phyloP scores from a whole-genome alignment of 1,284 basidiomycete species.

The Cutaneotrichosporon daszewskae region DNA sequence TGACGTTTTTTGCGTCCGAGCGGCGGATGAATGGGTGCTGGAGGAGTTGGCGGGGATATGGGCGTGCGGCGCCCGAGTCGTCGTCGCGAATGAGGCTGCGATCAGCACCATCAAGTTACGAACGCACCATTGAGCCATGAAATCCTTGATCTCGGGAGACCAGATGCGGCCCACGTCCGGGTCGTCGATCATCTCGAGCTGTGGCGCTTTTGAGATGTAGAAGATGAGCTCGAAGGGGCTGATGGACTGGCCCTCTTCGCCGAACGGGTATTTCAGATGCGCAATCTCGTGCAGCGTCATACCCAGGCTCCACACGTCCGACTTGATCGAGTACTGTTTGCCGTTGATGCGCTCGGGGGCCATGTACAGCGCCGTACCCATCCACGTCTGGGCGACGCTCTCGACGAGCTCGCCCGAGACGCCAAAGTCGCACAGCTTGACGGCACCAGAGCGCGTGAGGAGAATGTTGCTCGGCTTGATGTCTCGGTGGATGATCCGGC shows the following conservation, averaged over 20 bases:
- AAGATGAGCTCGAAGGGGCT: constrained; percentile 90
- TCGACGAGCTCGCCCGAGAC: constrained; percentile 92
- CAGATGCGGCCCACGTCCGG: constrained; percentile 56
- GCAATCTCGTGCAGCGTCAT: constrained; percentile 93
- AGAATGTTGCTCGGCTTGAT: constrained; percentile 97
- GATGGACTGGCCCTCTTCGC: constrained; percentile 65
- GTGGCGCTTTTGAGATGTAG: constrained; percentile 82
- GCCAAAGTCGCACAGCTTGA: constrained; percentile 94
- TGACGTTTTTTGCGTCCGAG: constrained; percentile 73
- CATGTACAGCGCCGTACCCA: constrained; percentile 96
- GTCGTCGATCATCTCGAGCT: constrained; percentile 63
- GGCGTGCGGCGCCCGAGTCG: constrained; percentile 62
- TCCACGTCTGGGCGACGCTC: constrained; percentile 89
- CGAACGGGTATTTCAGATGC: constrained; percentile 88
- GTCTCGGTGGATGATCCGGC: constrained; percentile 91
- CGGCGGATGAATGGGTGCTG: constrained; percentile 79
- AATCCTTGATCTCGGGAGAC: constrained; percentile 85
- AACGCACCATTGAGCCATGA: constrained; percentile 77
- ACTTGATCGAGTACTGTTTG: constrained; percentile 92
- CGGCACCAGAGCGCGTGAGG: constrained; percentile 73
- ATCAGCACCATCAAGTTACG: not conserved
- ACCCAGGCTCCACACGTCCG: constrained; percentile 94
- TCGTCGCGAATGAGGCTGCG: constrained; percentile 34
- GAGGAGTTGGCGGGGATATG: constrained; percentile 78
- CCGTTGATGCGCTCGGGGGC: constrained; percentile 94